These are phyloP conservation scores for Sclerotinia trifoliorum DNA, from an alignment of 2,329 filamentous ascomycete genomes.

Conservation along the genomic window DNA sequence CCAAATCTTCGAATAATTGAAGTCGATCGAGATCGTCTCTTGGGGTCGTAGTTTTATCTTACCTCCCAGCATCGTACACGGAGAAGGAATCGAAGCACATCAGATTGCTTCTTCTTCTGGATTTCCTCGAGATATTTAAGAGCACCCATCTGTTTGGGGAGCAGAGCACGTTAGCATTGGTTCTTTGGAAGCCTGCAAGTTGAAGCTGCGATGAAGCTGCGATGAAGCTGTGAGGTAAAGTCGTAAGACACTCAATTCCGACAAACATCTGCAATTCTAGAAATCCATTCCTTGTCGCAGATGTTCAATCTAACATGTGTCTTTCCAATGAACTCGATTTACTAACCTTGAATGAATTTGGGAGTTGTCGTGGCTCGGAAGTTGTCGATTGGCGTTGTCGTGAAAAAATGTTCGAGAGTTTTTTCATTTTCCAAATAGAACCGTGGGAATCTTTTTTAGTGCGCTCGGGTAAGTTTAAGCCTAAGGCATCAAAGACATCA, in stretches of 20 bases:
- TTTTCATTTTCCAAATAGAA: constrained; percentile 14
- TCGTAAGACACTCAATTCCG: not conserved
- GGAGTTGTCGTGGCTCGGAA: constrained; percentile 21
- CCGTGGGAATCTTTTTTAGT: constrained; percentile 9
- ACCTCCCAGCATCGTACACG: constrained; percentile 99
- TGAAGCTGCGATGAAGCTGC: not conserved
- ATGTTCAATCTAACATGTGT: not conserved
- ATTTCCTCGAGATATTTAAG: constrained; percentile 99
- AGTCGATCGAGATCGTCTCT: constrained; percentile 38
- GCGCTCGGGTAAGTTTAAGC: constrained; percentile 10
- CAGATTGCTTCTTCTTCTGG: constrained; percentile 99
- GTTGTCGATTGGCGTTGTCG: constrained; percentile 24
- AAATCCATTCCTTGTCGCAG: not conserved
- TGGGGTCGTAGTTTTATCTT: constrained; percentile 50
- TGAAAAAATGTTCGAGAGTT: constrained; percentile 5
- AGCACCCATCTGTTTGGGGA: constrained; percentile 64
- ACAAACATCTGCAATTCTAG: constrained; percentile 2
- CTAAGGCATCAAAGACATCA: not conserved
- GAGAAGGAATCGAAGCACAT: constrained; percentile 99
- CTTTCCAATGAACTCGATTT: not conserved
- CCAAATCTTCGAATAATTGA: constrained; percentile 39
- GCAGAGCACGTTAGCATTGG: not conserved
- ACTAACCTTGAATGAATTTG: constrained; percentile 20
- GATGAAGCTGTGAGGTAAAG: not conserved
- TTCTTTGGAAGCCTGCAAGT: not conserved